These are phyloP conservation scores for Jacaranda mimosifolia DNA, from an alignment of 257 asterid genomes.

Conservation along the genomic window DNA sequence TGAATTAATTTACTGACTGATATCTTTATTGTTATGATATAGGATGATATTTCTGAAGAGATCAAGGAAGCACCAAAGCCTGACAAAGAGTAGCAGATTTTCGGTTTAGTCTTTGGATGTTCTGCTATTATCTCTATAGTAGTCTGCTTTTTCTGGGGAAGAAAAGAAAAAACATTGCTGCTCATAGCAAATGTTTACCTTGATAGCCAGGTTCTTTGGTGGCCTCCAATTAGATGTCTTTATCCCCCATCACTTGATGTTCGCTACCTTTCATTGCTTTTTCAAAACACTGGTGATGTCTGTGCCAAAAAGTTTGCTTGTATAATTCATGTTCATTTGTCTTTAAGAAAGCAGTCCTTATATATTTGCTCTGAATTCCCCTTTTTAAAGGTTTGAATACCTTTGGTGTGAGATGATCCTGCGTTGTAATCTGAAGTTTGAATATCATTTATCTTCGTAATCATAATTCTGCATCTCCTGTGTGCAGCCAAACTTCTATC, in stretches of 20 bases:
- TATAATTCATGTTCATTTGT: constrained; percentile 38
- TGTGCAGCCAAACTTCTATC: too few species aligned
- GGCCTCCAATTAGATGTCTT: constrained; percentile 31
- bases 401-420: background rate
- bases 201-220: constrained; percentile 27
- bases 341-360: constrained; percentile 24
- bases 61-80: constrained; percentile 64
- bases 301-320: constrained; percentile 45
- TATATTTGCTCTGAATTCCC: background rate
- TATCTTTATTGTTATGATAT: constrained; percentile 18
- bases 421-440: background rate
- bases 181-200: constrained; percentile 37
- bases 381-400: background rate
- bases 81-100: constrained; percentile 49
- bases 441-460: background rate
- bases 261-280: constrained; percentile 35
- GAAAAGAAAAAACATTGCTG: constrained; percentile 22
- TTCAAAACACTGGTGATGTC: constrained; percentile 36
- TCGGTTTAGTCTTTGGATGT: constrained; percentile 39
- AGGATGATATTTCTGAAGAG: constrained; percentile 65
- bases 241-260: constrained; percentile 17
- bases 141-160: background rate
- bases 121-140: constrained; percentile 42
- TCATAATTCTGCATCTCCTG: background rate
- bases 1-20: background rate